phyloP scores from a whole-genome alignment of 2,329 filamentous ascomycete genomes.

The Cyphellophora europaea region DNA sequence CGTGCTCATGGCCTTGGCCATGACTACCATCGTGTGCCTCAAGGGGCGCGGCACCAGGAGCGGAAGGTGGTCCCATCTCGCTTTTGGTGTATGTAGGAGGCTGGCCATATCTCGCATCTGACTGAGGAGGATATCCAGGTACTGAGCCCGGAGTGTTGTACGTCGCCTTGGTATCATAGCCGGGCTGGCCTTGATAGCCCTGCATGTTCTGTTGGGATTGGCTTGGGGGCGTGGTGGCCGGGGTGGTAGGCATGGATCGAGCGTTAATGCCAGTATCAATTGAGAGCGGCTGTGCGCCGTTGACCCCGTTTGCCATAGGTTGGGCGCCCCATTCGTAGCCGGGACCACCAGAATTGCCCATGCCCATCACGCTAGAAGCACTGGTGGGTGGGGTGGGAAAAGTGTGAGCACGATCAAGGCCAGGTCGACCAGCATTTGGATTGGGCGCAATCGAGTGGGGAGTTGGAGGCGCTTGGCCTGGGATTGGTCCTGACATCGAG shows the following conservation, averaged over 20 bases:
- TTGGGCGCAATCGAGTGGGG: constrained; percentile 54
- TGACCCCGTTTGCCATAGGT: constrained; percentile 52
- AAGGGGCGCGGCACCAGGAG: constrained; percentile 47
- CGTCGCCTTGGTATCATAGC: constrained; percentile 72
- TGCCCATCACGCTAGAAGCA: constrained; percentile 74
- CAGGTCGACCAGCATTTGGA: constrained; percentile 53
- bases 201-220: constrained; percentile 68
- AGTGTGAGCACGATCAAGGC: constrained; percentile 76
- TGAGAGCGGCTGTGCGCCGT: constrained; percentile 61
- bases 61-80: constrained; percentile 78
- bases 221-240: constrained; percentile 80
- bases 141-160: constrained; percentile 63
- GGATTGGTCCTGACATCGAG: constrained; percentile 53
- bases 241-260: constrained; percentile 83
- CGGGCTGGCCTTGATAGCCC: constrained; percentile 60
- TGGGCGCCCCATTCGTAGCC: constrained; percentile 70
- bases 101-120: constrained; percentile 57
- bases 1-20: constrained; percentile 48
- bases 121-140: constrained; percentile 58
- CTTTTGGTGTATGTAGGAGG: constrained; percentile 62
- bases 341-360: constrained; percentile 61
- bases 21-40: constrained; percentile 49
- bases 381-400: constrained; percentile 92
- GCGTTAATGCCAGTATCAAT: constrained; percentile 73
- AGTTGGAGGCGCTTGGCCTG: constrained; percentile 55